Base-by-base conservation (phyloP, 164 flowering plant species). In the Santalum album region DNA sequence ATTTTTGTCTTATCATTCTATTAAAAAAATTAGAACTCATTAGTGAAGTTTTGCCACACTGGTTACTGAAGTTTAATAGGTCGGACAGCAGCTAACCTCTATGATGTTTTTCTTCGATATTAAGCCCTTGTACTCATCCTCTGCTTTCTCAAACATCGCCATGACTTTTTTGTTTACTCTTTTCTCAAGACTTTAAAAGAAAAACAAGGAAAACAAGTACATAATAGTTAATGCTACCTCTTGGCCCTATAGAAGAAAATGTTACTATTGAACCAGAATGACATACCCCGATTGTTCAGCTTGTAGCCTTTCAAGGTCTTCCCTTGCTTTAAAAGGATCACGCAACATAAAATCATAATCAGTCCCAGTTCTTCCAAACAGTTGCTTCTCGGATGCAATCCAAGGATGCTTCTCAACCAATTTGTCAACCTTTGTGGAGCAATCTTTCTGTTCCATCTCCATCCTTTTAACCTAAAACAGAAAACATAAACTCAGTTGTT, bases 141-240 rank as follows among this genome's bases (percentile, higher is more conserved):
- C 97, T 46, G 99, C 99, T 69, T 90, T 90, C 76, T 94, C 99
- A 66, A 94, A 94, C 99, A 94, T 94, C 34, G 92, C 87, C 92
- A 94, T 94, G 22, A 87, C 96, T 69, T 94, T 94, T 73, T 94
- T 94, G 71, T 94, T 94, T 56, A 94, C 96, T 67, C 99, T 78
- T 67, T 94, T 94, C 81, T 94, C 99, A 55, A 94, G 90, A 36
- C 99, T 94, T 34, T 55, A 71, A 22, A 32, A 15, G 23, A 11
- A 14, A 40, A 23, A 49, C 27, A 49, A 58, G 22, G 49, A 51
- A 6, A 54, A 38, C 55, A 18, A 5, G n/a, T n/a, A n/a, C n/a
- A n/a, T 25, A 23, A 24, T 1, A 21, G 35, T 45, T 25, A 34
- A 16, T 7, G 10, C 32, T 25, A 2, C 25, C 51, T n/a, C 51